Conservation (phyloP, 148 eudicot species). For the Cornus suecica region DNA sequence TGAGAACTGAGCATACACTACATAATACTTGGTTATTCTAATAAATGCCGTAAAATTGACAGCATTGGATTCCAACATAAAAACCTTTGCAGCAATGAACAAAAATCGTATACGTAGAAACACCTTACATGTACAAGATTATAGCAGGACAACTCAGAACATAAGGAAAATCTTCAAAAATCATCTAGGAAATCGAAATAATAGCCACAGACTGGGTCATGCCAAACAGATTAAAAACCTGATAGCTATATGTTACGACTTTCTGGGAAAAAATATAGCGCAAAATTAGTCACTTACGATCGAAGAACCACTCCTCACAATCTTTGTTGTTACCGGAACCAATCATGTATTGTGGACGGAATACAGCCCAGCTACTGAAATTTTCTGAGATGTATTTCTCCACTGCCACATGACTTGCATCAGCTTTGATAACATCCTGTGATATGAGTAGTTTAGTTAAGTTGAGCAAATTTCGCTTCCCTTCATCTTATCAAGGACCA, state of each 20-base stretch:
- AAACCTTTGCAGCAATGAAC: too few species aligned
- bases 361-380: conserved; percentile 63
- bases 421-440: conserved; percentile 81
- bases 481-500: too few species aligned
- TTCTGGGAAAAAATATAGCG: neutral
- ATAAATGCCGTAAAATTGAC: too few species aligned
- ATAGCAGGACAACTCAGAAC: too few species aligned
- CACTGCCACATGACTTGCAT: conserved; percentile 77
- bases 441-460: neutral
- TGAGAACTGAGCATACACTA: too few species aligned
- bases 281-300: conserved; percentile 48
- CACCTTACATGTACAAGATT: too few species aligned
- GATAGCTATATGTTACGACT: neutral
- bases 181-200: too few species aligned
- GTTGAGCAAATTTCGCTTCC: neutral
- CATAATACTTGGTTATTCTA: too few species aligned
- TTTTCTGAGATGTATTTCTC: conserved; percentile 70
- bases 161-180: too few species aligned
- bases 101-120: too few species aligned
- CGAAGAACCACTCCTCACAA: conserved; percentile 99
- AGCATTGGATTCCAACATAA: too few species aligned
- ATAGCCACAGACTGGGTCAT: too few species aligned
- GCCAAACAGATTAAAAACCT: neutral
- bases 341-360: conserved; percentile 95
- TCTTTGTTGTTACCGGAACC: conserved; percentile 98